Evolutionary conservation across 1,284 basidiomycete genomes (phyloP), one percentile per base, ranked within the genome.

Genomic region (Vanrija pseudolonga): DNA sequence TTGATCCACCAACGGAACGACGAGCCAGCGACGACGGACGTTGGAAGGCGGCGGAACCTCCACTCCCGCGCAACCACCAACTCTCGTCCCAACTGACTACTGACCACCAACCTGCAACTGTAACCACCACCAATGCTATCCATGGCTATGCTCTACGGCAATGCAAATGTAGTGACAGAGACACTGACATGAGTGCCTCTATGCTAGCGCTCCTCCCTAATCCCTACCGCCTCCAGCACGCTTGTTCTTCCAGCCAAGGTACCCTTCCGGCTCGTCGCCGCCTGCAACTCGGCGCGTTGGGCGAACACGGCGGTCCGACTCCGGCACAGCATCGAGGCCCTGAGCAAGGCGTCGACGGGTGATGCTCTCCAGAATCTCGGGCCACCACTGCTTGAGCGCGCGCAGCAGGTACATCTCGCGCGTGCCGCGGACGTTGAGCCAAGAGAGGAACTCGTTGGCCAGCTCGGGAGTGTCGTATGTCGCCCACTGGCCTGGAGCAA

Each of bases 391-490:
- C 23, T 81, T 83, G 60, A 98, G 77, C 3, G 83, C 77, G 54
- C 86, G 86, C 76, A 90, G 89, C 50, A 98, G 81, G 32, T 87
- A 85, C 41, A 87, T 77, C 74, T 98, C 95, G 46, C 94, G 85
- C 47, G 86, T 82, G 7, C 95, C 96, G 74, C 92, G 92, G 20
- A 85, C 81, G 68, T 97, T 94, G 19, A 98, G 80, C 94, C 94
- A 98, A 3, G 84, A 82, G 45, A 90, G 76, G 63, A 92, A 88
- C 59, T 86, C 84, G 44, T 90, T 86, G 54, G 96, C 75, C 89
- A 92, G 86, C 66, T 96, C 90, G 6, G 87, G 74, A 59, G 89
- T 86, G 50, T 88, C 86, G 77, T 90, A 97, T 24, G 85, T 85
- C 9, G 83, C 93, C 95, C 95, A 98, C 65, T 95, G 87, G 51